A percentile compares a stretch with the other conserved stretches of the same genome.
Conservation (phyloP, 2,329 filamentous ascomycete species). For the Pseudonectria foliicola region DNA sequence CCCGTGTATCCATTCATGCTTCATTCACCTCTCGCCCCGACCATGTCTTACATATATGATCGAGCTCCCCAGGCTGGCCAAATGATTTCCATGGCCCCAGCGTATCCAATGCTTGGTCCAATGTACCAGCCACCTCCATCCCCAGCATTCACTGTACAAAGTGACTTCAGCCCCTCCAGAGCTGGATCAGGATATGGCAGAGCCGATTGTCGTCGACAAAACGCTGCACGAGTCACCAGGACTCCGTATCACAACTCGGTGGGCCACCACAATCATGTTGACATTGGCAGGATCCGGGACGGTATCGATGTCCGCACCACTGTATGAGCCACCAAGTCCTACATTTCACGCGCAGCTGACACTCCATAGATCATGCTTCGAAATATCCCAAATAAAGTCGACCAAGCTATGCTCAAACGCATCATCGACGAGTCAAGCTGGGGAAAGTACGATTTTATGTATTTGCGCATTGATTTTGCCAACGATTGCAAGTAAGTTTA, state of each 20-base stretch:
- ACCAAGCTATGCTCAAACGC: slow-evolving; percentile 67
- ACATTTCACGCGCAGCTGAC: slow-evolving; percentile 5
- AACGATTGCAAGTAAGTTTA: slow-evolving; percentile 71
- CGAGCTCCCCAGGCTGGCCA: slow-evolving; percentile 17
- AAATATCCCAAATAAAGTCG: slow-evolving; percentile 88
- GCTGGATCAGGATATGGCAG: slow-evolving; percentile 27
- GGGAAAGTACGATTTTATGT: slow-evolving; percentile 91
- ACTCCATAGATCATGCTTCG: slow-evolving; percentile 73
- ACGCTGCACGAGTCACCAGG: slow-evolving; percentile 39
- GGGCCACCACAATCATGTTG: slow-evolving; percentile 55
- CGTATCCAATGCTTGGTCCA: slow-evolving; percentile 24
- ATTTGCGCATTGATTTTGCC: slow-evolving; percentile 81
- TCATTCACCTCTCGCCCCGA: slow-evolving; percentile 21
- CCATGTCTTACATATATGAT: slow-evolving; percentile 24
- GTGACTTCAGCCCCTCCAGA: slow-evolving; percentile 35
- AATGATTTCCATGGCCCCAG: slow-evolving; percentile 24
- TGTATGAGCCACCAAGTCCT: slow-evolving; percentile 37
- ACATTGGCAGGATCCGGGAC: slow-evolving; percentile 51
- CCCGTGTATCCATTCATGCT: slow-evolving; percentile 29
- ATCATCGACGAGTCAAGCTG: slow-evolving; percentile 72
- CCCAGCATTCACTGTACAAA: slow-evolving; percentile 27
- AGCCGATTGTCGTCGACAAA: slow-evolving; percentile 40
- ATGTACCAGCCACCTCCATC: slow-evolving; percentile 27
- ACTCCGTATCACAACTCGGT: slow-evolving; percentile 40
- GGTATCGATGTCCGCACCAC: slow-evolving; percentile 71